Base-by-base conservation (phyloP, 2,329 filamentous ascomycete species). In the Davidsoniella virescens region DNA sequence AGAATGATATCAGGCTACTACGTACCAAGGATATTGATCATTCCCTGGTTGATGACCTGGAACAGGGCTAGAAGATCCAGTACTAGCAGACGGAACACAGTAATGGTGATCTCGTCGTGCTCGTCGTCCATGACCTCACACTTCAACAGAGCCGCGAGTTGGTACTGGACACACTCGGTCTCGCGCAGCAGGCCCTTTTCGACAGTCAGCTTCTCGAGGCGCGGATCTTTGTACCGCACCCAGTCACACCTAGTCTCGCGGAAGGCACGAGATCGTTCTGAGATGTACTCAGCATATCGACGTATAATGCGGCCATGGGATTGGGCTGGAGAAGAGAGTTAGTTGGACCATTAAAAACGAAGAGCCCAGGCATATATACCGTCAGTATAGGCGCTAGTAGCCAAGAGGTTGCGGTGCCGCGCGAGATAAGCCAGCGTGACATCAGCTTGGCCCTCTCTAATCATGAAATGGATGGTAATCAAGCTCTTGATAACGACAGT, bases 401-500 rank as follows among this genome's bases (percentile, higher is more conserved):
- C 85, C 55, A 98, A 72, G 62, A 86, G 77, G 59, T 83, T 84
- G 50, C 86, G 83, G 61, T 90, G 83, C 57, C 84, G 82, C 41
- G 88, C 75, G 33, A 98, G 75, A 60, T 86, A 95, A 54, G 79
- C 75, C 56, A 98, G 71, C 2, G 92, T 94, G 45, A 87, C 84
- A 63, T 96, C 87, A 33, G 82, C 80, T 56, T 88, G 82, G 49
- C 92, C 92, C 68, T 98, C 92, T 57, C 92, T 79, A 62, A 98
- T 92, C 92, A 98, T 96, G 54, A 96, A 70, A 64, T 98, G 92
- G 44, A 94, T 80, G 45, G 94, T 92, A 59, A 96, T 94, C 57
- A 98, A 72, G 59, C 87, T 82, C 71, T 98, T 98, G 80, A 95
- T 94, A 56, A 94, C 90, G 52, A 96, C 87, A n/a, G 92, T 98